Conservation (phyloP, 225 moss, liverwort and hornwort species). For the Marchantia paleacea region DNA sequence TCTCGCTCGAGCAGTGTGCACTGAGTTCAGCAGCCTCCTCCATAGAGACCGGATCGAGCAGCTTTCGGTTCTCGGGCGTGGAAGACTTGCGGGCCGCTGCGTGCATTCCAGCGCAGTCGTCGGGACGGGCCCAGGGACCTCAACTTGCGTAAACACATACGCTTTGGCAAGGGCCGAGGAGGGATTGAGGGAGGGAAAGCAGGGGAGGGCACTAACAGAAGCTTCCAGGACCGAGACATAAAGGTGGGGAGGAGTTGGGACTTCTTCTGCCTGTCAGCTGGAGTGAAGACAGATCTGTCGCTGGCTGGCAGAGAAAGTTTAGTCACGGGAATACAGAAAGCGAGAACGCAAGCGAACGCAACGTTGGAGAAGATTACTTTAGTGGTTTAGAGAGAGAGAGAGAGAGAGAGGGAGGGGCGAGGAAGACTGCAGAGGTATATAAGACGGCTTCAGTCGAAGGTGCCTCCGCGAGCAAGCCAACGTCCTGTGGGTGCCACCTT, state of each 20-base stretch:
- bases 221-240: neutral
- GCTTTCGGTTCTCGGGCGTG: neutral
- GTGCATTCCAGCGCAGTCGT: constrained; percentile 3
- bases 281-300: constrained; percentile 2
- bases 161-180: neutral
- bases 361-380: neutral
- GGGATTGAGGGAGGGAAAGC: neutral
- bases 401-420: neutral
- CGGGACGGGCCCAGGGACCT: neutral
- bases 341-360: neutral
- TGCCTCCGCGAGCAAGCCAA: neutral
- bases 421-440: neutral
- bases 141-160: too few species aligned
- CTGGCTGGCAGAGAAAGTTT: neutral
- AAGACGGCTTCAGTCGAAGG: neutral
- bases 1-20: neutral
- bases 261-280: neutral
- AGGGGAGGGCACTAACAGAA: neutral
- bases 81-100: neutral
- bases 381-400: neutral
- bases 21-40: neutral
- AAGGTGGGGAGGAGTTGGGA: neutral
- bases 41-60: neutral
- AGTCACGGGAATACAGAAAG: neutral
- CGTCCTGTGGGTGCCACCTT: neutral